Evolutionary conservation across 331 rosid species (phyloP).

Genomic region (Quercus phellos): DNA sequence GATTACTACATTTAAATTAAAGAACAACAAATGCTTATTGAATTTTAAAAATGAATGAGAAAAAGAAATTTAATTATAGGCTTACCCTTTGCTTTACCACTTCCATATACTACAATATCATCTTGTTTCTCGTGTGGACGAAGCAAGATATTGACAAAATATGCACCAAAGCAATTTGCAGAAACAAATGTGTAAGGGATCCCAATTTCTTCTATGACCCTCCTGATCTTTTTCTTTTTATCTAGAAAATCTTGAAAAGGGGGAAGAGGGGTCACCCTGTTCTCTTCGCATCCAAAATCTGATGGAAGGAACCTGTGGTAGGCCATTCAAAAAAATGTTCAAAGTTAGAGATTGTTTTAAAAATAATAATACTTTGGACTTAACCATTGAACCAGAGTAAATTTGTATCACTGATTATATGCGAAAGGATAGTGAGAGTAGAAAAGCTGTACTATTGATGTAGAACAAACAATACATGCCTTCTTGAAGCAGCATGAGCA

Average conservation of each 20-base stretch:
- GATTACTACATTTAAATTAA: background rate
- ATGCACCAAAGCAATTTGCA: conserved; percentile 36
- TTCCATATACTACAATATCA: conserved; percentile 21
- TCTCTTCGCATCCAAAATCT: conserved; percentile 39
- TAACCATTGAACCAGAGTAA: too few species aligned
- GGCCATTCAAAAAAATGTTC: background rate
- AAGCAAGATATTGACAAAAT: conserved; percentile 35
- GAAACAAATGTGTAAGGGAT: conserved; percentile 41
- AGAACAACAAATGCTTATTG: background rate
- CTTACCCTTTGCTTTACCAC: conserved; percentile 33
- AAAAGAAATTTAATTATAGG: background rate
- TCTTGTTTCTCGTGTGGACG: conserved; percentile 5
- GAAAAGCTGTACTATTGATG: too few species aligned
- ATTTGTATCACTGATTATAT: too few species aligned
- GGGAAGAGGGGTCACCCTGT: conserved; percentile 28
- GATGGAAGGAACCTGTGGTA: conserved; percentile 43
- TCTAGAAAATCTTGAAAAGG: conserved; percentile 31
- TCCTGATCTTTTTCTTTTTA: conserved; percentile 29
- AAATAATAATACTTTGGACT: too few species aligned
- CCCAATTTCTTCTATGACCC: conserved; percentile 30
- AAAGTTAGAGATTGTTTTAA: background rate
- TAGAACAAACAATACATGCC: too few species aligned
- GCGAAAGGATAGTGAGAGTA: too few species aligned
- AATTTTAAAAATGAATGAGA: background rate
- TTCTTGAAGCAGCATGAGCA: accelerated